phyloP scores from a whole-genome alignment of 495 filamentous ascomycete species.

The Ascodesmis nigricans region DNA sequence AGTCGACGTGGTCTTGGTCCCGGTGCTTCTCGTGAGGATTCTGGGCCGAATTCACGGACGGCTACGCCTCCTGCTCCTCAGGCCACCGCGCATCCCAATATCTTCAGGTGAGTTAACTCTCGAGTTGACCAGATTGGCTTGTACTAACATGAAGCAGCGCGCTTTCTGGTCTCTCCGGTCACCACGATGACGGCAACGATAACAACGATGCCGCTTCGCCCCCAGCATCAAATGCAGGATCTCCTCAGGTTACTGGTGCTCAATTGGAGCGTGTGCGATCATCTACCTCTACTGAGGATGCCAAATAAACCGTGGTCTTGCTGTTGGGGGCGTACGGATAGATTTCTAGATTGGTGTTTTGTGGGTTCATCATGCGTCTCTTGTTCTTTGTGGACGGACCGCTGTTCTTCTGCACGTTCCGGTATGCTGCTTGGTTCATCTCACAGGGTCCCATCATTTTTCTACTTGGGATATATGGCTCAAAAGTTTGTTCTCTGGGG shows the following conservation, averaged over 20 bases:
- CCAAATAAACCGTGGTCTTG: slow-evolving; percentile 9
- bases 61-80: slow-evolving; percentile 59
- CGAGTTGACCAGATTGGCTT: slow-evolving; percentile 6
- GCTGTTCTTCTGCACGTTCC: no score
- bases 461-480: no score
- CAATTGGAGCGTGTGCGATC: slow-evolving; percentile 23
- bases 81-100: slow-evolving; percentile 50
- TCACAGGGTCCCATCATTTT: no score
- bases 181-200: slow-evolving; percentile 29
- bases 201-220: slow-evolving; percentile 27
- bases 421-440: no score
- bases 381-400: no score
- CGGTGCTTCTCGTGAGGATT: slow-evolving; percentile 49
- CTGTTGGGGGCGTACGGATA: slow-evolving; percentile 14
- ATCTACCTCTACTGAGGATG: slow-evolving; percentile 11
- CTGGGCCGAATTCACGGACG: slow-evolving; percentile 61
- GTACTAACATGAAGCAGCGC: slow-evolving; percentile 7
- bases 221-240: slow-evolving; percentile 39
- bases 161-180: slow-evolving; percentile 12
- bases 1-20: slow-evolving; percentile 54
- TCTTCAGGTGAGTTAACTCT: slow-evolving; percentile 53
- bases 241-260: slow-evolving; percentile 38
- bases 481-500: no score
- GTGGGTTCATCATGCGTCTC: no score
- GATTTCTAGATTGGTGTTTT: slow-evolving; percentile 12